Percentiles rank a stretch among this genome's conserved stretches.
Conservation (phyloP, 2,329 filamentous ascomycete species). For the Alternaria arbusti region DNA sequence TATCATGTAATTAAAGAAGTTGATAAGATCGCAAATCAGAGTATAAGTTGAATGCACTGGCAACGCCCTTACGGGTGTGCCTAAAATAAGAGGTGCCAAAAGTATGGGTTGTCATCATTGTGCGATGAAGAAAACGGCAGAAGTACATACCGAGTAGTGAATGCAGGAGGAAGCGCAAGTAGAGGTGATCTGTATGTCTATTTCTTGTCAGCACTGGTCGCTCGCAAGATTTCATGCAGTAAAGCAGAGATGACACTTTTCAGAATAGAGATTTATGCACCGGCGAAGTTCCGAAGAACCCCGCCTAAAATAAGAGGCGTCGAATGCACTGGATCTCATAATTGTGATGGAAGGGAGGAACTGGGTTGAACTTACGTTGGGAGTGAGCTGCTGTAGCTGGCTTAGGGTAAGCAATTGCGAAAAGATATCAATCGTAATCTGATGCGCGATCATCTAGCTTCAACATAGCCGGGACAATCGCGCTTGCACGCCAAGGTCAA, state of each 20-base stretch:
- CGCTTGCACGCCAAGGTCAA: background rate
- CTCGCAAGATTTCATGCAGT: background rate
- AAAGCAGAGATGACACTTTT: background rate
- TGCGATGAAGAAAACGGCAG: background rate
- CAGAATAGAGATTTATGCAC: background rate
- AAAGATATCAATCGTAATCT: background rate
- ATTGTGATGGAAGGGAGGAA: background rate
- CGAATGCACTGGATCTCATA: background rate
- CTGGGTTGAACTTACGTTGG: background rate
- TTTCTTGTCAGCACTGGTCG: background rate
- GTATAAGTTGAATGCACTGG: conserved; percentile 47
- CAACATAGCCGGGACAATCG: background rate
- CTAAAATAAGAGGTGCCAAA: conserved; percentile 86
- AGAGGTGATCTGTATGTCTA: background rate
- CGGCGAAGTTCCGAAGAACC: background rate
- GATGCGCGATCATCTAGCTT: background rate
- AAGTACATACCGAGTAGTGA: background rate
- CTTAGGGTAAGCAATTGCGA: conserved; percentile 41
- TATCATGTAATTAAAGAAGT: conserved; percentile 3
- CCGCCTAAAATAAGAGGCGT: background rate
- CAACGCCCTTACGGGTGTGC: conserved; percentile 36
- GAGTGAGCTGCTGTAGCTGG: background rate
- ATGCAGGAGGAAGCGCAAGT: background rate
- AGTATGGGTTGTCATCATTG: conserved; percentile 30
- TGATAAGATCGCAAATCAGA: conserved; percentile 34